Base-by-base conservation (phyloP, 371 early-diverging fungal species). In the Syncephalastrum contaminatum region DNA sequence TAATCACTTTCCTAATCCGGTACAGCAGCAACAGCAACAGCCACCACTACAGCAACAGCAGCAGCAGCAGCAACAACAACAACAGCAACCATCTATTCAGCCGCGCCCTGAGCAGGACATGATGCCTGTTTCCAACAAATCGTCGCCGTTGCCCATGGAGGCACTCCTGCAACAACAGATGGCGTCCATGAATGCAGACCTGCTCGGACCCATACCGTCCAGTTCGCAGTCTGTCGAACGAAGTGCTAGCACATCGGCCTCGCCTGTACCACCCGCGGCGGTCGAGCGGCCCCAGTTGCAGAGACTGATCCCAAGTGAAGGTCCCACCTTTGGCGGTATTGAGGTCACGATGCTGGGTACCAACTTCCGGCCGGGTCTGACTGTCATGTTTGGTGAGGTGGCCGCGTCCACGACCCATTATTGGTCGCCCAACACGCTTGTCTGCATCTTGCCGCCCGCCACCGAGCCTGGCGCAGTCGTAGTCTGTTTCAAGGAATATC, bases 271-370 rank as follows among this genome's bases (percentile, higher is more conserved):
- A 15, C 63, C 63, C 39, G 60, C 67, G 20, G 43, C 67, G 13
- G 57, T 65, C 2, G 53, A 72, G 62, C 52, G 72, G 53, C 70
- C 64, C 51, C 54, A 67, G 64, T 54, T 77, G 55, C 80, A 80
- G 19, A 78, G 88, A 36, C 48, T 92, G 51, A 83, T 87, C 49
- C 93, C 93, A 2, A 82, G 77, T 43, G 82, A 87, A 58, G 94
- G 94, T 1, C 92, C 96, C 0, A 77, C 86, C 39, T 83, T 81
- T 58, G 96, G 96, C 43, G 93, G 93, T 3, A 79, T 88, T n/a
- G 92, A 89, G 54, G 80, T 94, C 2, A 91, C 93, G 2, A 79
- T 95, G 18, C 64, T 90, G 6, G 96, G 96, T 1, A 77, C 76
- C 10, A 84, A 88, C 56, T 92, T 95, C 75, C 78, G 84, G 43